These are phyloP conservation scores for Stephania japonica DNA, from an alignment of 164 flowering plant species.

Conservation along the genomic window DNA sequence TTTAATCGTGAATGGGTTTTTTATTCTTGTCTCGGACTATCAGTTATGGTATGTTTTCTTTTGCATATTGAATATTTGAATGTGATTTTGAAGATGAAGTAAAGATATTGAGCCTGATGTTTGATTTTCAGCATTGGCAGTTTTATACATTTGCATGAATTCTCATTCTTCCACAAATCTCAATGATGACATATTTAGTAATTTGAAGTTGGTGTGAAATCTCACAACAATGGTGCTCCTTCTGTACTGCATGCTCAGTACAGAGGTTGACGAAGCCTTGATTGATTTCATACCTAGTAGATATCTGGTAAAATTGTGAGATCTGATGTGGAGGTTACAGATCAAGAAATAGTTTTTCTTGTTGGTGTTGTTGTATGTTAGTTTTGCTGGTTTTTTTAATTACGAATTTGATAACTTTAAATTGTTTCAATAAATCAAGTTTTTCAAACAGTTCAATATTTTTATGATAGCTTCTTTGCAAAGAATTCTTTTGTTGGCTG, in stretches of 20 bases:
- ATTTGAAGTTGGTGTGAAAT: slow-evolving; percentile 29
- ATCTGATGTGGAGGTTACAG: neutral
- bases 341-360: neutral
- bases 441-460: no score
- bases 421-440: no score
- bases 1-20: no score
- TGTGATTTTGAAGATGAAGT: neutral
- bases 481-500: no score
- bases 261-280: slow-evolving; percentile 36
- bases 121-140: neutral
- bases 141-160: neutral
- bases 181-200: slow-evolving; percentile 38
- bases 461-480: no score
- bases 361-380: no score
- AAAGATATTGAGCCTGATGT: neutral
- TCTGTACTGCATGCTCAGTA: slow-evolving; percentile 17
- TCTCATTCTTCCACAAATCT: slow-evolving; percentile 11
- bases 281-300: slow-evolving; percentile 29
- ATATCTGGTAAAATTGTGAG: slow-evolving; percentile 30
- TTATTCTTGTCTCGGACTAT: no score
- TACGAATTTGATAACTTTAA: no score
- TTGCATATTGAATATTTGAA: neutral
- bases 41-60: neutral
- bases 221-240: slow-evolving; percentile 29
- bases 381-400: no score